Evolutionary conservation across 1,139 yeast species (phyloP), one percentile per base, ranked within the genome.

Genomic region (Blastobotrys indianensis): DNA sequence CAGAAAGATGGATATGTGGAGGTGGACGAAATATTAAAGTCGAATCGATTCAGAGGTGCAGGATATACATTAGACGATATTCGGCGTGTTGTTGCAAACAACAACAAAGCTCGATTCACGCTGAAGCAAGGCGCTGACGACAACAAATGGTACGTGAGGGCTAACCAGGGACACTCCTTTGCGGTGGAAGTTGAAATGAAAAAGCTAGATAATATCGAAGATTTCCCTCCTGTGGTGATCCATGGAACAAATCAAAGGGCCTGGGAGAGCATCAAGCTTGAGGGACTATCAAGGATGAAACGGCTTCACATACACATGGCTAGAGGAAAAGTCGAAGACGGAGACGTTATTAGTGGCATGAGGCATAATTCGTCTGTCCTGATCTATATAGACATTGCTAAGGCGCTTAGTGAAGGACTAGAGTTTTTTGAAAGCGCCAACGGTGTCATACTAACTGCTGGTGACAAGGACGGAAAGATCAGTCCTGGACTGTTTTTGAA

Each of bases 81-180:
- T 2, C 60, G 68, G 35, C 58, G 78, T 30, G 74, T 88, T 1
- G 96, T 88, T 1, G 72, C 62, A 1, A 70, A 64, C 11, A 85
- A 90, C 57, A 79, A 74, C 47, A 92, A 92, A 64, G 73, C 81
- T 56, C 65, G 98, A 49, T 42, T 42, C 20, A 29, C 41, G 1
- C 10, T 42, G 37, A 37, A 42, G 12, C 29, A 41, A 29, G 33
- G 36, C 1, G 41, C 37, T 11, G 36, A 32, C 16, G 31, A 29
- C 37, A 37, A 35, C 11, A 13, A 32, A 2, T 58, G 69, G 60
- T 64, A 56, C 33, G 83, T 92, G 11, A 79, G 97, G 60, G 98
- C 98, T 1, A 82, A 82, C 47, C 98, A 92, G 63, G 98, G 98
- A 7, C 98, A 92, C 63, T 80, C 95, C 0, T 67, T 92, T 11